Conservation (phyloP, 345 rosid species). For the Bruguiera parviflora region DNA sequence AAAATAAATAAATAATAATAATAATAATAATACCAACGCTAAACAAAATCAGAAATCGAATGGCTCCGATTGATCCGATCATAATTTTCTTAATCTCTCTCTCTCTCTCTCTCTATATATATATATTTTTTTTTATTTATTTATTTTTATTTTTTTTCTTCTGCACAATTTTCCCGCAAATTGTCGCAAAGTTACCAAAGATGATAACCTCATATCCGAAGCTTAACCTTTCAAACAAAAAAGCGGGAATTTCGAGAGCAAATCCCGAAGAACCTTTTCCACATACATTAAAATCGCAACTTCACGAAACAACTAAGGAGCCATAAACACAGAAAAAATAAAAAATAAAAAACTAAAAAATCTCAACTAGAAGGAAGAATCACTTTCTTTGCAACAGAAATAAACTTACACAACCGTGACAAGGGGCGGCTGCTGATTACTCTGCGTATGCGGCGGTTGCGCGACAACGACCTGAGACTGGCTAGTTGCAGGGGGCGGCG, state of each 20-base stretch:
- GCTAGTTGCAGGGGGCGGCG: constrained; percentile 2
- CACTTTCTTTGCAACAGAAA: not conserved
- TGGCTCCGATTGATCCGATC: no score
- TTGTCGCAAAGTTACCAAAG: not conserved
- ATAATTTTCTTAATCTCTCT: no score
- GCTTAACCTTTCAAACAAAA: constrained; percentile 5
- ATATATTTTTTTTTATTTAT: no score
- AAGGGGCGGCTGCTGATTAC: constrained; percentile 29
- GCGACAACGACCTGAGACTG: constrained; percentile 21
- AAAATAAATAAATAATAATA: no score
- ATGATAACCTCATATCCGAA: not conserved
- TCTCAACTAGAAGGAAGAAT: not conserved
- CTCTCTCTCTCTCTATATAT: no score
- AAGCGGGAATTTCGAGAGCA: not conserved
- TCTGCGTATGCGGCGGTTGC: constrained; percentile 29
- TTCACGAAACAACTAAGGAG: not conserved
- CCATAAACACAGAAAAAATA: not conserved
- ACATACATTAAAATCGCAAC: not conserved
- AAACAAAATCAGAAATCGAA: no score
- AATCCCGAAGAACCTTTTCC: not conserved
- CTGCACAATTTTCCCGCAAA: no score
- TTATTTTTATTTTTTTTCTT: no score
- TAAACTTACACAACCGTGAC: constrained; percentile 58
- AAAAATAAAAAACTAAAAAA: no score
- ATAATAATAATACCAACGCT: no score